Conservation (phyloP, 345 rosid species). For the Ailanthus altissimus region DNA sequence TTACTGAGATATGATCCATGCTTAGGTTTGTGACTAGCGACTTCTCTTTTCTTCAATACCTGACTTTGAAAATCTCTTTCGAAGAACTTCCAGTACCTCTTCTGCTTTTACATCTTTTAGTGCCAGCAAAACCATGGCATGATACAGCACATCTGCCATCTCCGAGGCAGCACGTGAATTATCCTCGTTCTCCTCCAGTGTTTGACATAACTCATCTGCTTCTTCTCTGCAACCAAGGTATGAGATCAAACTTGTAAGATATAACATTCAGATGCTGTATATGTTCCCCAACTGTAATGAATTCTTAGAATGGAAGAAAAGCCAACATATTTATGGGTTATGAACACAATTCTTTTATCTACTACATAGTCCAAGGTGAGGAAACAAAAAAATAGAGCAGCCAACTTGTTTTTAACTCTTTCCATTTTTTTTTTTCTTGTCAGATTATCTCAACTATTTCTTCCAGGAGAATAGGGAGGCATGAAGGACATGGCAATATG, state of each 20-base stretch:
- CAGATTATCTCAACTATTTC: neutral
- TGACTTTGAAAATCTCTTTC: constrained; percentile 69
- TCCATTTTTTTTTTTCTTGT: neutral
- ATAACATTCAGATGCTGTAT: neutral
- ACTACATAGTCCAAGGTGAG: neutral
- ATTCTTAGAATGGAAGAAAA: neutral
- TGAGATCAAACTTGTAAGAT: neutral
- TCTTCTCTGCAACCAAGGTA: constrained; percentile 60
- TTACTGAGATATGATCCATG: neutral
- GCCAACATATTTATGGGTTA: neutral
- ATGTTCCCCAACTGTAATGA: neutral
- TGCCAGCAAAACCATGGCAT: constrained; percentile 74
- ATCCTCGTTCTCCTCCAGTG: constrained; percentile 79
- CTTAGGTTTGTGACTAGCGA: constrained; percentile 27
- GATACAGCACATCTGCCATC: constrained; percentile 91
- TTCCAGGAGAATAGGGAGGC: neutral
- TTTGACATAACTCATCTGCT: constrained; percentile 83
- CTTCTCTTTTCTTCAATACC: constrained; percentile 83
- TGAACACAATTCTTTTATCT: neutral
- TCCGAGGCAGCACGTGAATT: constrained; percentile 64
- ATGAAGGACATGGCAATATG: neutral
- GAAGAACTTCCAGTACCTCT: constrained; percentile 65
- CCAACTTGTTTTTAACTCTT: neutral
- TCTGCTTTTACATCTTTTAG: constrained; percentile 61
- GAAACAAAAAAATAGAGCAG: neutral